phyloP scores from a whole-genome alignment of 2,329 filamentous ascomycete species.

The Talaromyces sp. region DNA sequence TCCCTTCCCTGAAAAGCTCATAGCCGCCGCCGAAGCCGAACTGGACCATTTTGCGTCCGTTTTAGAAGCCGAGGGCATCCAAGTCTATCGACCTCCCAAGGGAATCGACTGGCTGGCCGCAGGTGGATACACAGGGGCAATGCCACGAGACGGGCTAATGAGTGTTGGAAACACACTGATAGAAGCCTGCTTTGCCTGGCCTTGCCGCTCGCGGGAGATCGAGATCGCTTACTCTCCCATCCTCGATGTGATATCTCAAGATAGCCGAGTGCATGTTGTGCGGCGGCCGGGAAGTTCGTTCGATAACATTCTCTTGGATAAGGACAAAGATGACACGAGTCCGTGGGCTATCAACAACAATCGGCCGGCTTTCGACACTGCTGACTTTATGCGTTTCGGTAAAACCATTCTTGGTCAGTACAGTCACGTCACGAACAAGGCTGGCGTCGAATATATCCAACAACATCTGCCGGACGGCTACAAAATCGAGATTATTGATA shows the following conservation, averaged over 20 bases:
- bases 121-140: conserved; percentile 24
- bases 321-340: neutral
- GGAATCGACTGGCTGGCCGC: neutral
- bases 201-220: conserved; percentile 15
- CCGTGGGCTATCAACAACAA: conserved; percentile 28
- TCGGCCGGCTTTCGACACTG: conserved; percentile 29
- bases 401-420: conserved; percentile 25
- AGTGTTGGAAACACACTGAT: conserved; percentile 26
- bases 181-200: conserved; percentile 27
- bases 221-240: neutral
- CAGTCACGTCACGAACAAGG: conserved; percentile 28
- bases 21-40: neutral
- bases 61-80: neutral
- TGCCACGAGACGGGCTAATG: conserved; percentile 30
- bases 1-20: neutral
- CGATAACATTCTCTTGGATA: neutral
- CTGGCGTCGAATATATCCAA: neutral
- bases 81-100: neutral
- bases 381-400: conserved; percentile 32
- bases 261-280: neutral
- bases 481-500: neutral
- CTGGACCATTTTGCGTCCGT: neutral
- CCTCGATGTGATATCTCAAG: neutral
- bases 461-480: neutral
- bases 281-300: neutral